phyloP scores from a whole-genome alignment of 805 yeast genomes.

The Wickerhamomyces ciferrii region DNA sequence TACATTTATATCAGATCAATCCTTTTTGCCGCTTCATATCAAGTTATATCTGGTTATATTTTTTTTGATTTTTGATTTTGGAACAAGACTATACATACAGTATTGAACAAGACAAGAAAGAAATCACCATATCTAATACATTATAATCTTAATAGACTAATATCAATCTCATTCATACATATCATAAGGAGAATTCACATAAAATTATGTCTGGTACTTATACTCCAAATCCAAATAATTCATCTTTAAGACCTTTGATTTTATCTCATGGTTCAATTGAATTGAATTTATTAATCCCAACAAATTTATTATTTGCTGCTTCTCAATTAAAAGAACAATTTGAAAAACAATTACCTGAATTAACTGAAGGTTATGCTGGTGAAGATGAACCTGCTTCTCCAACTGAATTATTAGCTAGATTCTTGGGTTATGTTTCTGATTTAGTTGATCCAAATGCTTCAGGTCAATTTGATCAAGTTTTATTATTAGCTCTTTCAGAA shows the following conservation, averaged over 20 bases:
- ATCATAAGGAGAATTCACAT: no score
- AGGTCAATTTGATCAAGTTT: constrained; percentile 64
- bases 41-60: no score
- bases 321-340: constrained; percentile 89
- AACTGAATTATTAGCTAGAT: constrained; percentile 78
- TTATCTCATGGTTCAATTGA: constrained; percentile 84
- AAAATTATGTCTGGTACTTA: constrained; percentile 23
- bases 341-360: constrained; percentile 63
- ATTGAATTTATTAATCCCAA: constrained; percentile 83
- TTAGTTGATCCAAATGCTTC: constrained; percentile 37
- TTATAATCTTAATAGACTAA: no score
- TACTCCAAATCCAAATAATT: constrained; percentile 22
- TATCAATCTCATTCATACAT: no score
- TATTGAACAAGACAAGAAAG: no score
- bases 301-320: constrained; percentile 70
- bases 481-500: constrained; percentile 67
- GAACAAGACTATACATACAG: no score
- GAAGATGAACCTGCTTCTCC: constrained; percentile 87
- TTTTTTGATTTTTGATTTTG: no score
- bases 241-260: constrained; percentile 71
- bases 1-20: no score
- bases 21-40: no score
- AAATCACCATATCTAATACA: no score
- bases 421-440: constrained; percentile 67
- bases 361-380: constrained; percentile 78